Evolutionary conservation across 179 eudicot genomes (phyloP), one percentile per base, ranked within the genome.

Genomic region (Silene vulgaris): DNA sequence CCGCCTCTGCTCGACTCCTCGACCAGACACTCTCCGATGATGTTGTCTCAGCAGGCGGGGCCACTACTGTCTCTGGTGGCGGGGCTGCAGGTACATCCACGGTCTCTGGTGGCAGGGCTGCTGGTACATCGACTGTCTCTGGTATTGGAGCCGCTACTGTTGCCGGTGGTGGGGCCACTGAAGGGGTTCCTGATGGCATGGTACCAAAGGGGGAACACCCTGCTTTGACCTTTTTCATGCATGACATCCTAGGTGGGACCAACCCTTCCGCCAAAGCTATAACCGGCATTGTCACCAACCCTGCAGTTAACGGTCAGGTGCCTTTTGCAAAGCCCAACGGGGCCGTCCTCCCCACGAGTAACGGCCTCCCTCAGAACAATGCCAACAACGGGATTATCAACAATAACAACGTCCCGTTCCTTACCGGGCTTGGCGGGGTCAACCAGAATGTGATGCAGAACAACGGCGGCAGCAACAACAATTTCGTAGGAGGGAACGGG

Each of bases 321-420:
- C 94, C 98, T 5, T 94, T 94, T 40, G 97, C 98, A 11, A 93
- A 91, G 75, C 91, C 89, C 0, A 90, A 89, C 64, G 97, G 97
- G 8, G 93, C 96, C 16, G 87, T 85, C 82, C 86, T 91, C 17
- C 85, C 92, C 2, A 76, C 80, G 7, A 84, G 83, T 82, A 90
- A 87, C 60, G 97, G 96, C 6, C 81, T 84, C 48, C 85, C 88
- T 4, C 81, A 71, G 37, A 86, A 83, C 80, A 90, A 83, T 16
- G 90, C 45, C 72, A 93, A 93, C 79, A 80, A 75, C 17, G 89
- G 85, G n/a, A 62, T 84, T 64, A 82, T 89, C 78, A 89, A 94
- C 88, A 90, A 87, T 83, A 92, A 94, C 88, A 90, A 94, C 66
- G 79, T 92, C 59, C 98, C 97, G 20, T 90, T 94, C 91, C 91